Evolutionary conservation across 192 early-diverging fungal genomes (phyloP), one percentile per base, ranked within the genome.

Genomic region (Irineochytrium annulatum): DNA sequence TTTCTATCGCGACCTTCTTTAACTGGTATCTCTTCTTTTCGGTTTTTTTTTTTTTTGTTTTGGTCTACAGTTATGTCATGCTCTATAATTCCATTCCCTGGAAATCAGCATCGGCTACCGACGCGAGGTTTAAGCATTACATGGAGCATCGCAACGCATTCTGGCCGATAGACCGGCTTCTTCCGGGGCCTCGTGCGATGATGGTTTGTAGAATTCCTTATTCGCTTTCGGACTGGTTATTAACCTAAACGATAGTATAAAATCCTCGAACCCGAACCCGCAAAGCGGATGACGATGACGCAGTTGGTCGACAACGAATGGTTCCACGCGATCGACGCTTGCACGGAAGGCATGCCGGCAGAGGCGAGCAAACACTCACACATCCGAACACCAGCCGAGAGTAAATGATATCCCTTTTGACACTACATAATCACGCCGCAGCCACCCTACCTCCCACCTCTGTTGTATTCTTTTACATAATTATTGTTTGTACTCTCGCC

Each of bases 221-320:
- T 41, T 41, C n/a, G 11, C n/a, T 53, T 17, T 27, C 31, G 27
- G 16, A 17, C 29, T 44, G 20, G 17, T 30, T 61, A 22, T 3
- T 39, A 2, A 27, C 30, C 0, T n/a, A 26, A 13, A 13, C 30
- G 35, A 30, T 44, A 58, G 65, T 85, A 89, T 65, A 62, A 73
- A 33, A 91, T 95, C 69, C 62, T 95, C 20, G 84, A 91, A 45
- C 94, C 94, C 3, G 83, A 91, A 52, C 78, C 87, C 3, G 72
- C 72, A 35, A 85, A 73, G 29, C 62, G 93, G 11, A 79, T 86
- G 17, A 84, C 79, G 19, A 85, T 92, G 43, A 77, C 87, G 31
- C 72, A 80, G 51, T 79, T 92, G 3, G 59, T 91, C 33, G 78
- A 81, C 34, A 83, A 86, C 55, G 75, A 88, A n/a, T 91, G 92